Evolutionary conservation across 345 rosid species (phyloP), one percentile per base, ranked within the genome.

Genomic region (Cardamine resedifolia): DNA sequence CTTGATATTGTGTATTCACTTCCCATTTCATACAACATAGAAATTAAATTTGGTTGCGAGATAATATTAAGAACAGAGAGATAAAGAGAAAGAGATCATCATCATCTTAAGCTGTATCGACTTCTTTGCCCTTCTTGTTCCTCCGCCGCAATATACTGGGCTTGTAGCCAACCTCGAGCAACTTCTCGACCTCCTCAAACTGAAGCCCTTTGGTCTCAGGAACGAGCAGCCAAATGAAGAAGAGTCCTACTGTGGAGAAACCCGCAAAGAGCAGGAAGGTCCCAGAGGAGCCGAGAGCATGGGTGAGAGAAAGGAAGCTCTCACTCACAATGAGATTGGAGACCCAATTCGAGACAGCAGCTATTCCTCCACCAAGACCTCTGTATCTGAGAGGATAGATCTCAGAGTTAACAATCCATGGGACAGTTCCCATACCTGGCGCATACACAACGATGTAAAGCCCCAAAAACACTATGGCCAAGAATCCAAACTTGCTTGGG

Each of bases 371-470:
- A 0, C 97, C 92, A 6, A 86, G n/a, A 0, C 97, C 98, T 81
- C 96, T 81, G 68, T 90, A 93, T 55, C 85, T 78, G 24, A 90
- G 72, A 0, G 97, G 98, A 61, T 93, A 93, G 14, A 93, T 93
- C 85, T 93, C 97, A 10, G 98, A 90, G 84, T 91, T 93, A 4
- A 91, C 84, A n/a, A 90, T 85, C 98, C 96, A 86, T 0, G 96
- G 97, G n/a, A 76, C 90, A 0, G 95, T 85, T 2, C 97, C 97
- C 92, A 91, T 91, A 12, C 98, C 92, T 0, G 97, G 98, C 0
- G 98, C 81, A 47, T 85, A 93, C 19, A 67, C 51, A 14, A 93
- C 58, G 45, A 90, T 93, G 79, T 93, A 93, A n/a, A 83, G 19
- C 0, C 87, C 97, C 5, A 93, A 78, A 56, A 90, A 74, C 31